Base-by-base conservation (phyloP, 1,284 basidiomycete genomes). In the Ceratobasidium sp. region DNA sequence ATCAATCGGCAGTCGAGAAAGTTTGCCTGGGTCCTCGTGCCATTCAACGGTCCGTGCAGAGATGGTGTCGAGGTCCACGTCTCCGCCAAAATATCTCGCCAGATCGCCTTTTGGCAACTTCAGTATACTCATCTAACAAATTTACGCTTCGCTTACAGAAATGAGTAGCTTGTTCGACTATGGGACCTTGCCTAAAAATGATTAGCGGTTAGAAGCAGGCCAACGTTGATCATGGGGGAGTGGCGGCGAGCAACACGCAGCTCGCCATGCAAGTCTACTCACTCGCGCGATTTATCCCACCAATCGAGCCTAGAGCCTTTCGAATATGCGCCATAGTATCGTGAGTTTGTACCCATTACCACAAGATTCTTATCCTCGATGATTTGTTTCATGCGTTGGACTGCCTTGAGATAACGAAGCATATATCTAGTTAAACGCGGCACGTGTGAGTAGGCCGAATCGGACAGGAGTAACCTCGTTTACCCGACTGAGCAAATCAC, bases 351-450 rank as follows among this genome's bases (percentile, higher is more conserved):
- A 69, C 94, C 91, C 97, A 99, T 98, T 78, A 99, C 96, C n/a
- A 93, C 94, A 79, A 99, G 89, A 83, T 96, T 90, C 85, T 98
- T 98, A 80, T 97, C 96, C 83, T 95, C 89, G 84, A 99, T 94
- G 84, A 98, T 96, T 80, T 93, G 90, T 87, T 99, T 98, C 95
- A 99, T 99, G 90, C 94, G 94, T 86, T 99, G 97, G 23, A 98
- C 96, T 69, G 95, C 96, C 84, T 93, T 94, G 82, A 97, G 89
- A 87, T 98, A 98, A 79, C 96, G 92, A 77, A 98, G 87, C 95
- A 97, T 97, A 83, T 89, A 90, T 5, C 84, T 83, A 56, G 78
- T 75, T 82, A 46, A 28, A 77, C 77, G 82, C 33, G 28, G 40
- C 28, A 28, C 28, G 59, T 33, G 46, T 38, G 13, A 40, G 57